Evolutionary conservation across 225 moss, liverwort and hornwort species (phyloP).

Genomic region (Neckera pumila): DNA sequence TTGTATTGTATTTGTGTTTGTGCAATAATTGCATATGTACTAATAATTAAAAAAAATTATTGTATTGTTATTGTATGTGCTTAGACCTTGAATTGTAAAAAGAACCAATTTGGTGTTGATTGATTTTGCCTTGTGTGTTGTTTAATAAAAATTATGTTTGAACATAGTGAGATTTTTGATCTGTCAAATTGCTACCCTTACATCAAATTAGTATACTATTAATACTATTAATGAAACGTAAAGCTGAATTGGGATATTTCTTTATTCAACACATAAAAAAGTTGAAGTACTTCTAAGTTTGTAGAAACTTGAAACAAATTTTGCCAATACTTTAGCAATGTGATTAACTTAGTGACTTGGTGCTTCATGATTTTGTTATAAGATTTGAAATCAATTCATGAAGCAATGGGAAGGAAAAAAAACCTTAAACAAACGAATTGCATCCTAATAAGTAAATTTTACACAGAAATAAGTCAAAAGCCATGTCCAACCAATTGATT

Average conservation of each 20-base stretch:
- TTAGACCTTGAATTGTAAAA: neutral
- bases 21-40: too few relatives aligned
- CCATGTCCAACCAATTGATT: accelerated
- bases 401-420: too few relatives aligned
- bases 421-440: too few relatives aligned
- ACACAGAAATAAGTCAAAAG: accelerated
- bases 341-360: neutral
- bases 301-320: neutral
- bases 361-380: neutral
- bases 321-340: neutral
- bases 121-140: neutral
- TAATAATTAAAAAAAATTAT: too few relatives aligned
- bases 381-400: neutral
- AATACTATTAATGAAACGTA: neutral
- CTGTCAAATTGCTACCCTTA: neutral
- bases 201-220: neutral
- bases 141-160: neutral
- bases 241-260: too few relatives aligned
- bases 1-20: too few relatives aligned
- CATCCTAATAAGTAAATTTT: neutral
- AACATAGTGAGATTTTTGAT: neutral
- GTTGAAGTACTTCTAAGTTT: neutral
- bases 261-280: accelerated
- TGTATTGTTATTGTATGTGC: too few relatives aligned
- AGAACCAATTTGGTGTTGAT: neutral